Conservation (phyloP, 1,139 yeast species). For the Blastobotrys ciferrii region DNA sequence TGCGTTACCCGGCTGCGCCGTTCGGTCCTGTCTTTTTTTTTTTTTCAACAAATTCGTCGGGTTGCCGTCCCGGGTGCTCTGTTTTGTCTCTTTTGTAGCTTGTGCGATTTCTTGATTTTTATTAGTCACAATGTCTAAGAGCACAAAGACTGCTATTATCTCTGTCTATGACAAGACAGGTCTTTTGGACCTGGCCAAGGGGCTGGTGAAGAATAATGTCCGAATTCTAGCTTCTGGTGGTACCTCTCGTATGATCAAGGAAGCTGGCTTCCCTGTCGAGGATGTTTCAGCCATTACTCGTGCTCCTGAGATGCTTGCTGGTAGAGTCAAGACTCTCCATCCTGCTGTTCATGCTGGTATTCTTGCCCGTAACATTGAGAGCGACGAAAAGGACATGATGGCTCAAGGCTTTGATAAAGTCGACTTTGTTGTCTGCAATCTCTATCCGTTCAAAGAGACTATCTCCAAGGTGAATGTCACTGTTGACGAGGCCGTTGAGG, state of each 20-base stretch:
- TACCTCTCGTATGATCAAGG: slow-evolving; percentile 89
- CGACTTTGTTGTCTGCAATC: slow-evolving; percentile 93
- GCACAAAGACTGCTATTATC: slow-evolving; percentile 82
- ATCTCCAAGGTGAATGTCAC: slow-evolving; percentile 94
- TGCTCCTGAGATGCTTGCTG: slow-evolving; percentile 98
- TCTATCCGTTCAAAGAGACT: slow-evolving; percentile 97
- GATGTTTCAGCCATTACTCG: slow-evolving; percentile 93
- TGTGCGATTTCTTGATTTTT: slow-evolving; percentile 1
- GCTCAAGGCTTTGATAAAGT: slow-evolving; percentile 92
- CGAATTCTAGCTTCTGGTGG: slow-evolving; percentile 97
- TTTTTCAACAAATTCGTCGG: not conserved
- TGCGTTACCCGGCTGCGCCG: not conserved
- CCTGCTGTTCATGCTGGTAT: slow-evolving; percentile 99
- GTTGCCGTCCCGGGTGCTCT: not conserved
- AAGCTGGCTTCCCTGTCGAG: slow-evolving; percentile 96
- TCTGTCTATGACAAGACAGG: slow-evolving; percentile 98
- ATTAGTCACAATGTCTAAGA: slow-evolving; percentile 17
- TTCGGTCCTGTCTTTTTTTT: not conserved
- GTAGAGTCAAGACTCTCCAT: slow-evolving; percentile 95
- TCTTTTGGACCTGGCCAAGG: slow-evolving; percentile 90
- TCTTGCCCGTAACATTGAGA: slow-evolving; percentile 85
- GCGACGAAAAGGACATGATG: slow-evolving; percentile 83
- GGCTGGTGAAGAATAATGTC: slow-evolving; percentile 81
- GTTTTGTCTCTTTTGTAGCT: slow-evolving; percentile 1
- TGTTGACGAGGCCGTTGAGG: slow-evolving; percentile 96